phyloP scores from a whole-genome alignment of 306 rosid species.

The Potentilla sterilis region DNA sequence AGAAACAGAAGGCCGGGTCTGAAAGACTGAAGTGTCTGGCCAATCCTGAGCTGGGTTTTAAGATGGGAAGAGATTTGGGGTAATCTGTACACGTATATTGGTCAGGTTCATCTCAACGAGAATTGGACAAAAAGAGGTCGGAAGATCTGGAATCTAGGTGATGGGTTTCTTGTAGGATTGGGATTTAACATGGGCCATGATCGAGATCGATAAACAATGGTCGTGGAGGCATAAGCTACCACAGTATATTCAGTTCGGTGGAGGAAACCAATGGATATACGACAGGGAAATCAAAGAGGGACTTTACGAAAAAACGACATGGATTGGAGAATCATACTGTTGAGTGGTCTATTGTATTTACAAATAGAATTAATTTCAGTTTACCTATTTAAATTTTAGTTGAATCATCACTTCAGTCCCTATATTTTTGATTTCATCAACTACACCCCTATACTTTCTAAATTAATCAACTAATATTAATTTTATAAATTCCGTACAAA shows the following conservation, averaged over 20 bases:
- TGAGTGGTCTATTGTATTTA: not conserved
- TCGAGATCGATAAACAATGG: not conserved
- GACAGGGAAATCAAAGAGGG: not conserved
- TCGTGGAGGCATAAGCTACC: not conserved
- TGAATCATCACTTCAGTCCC: too few species aligned
- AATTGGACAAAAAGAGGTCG: not conserved
- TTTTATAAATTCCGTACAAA: too few species aligned
- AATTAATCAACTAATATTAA: too few species aligned
- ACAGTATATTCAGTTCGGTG: not conserved
- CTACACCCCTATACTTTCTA: too few species aligned
- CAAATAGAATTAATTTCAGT: too few species aligned
- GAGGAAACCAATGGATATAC: not conserved
- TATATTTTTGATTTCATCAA: too few species aligned
- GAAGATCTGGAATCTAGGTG: not conserved
- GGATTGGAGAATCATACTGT: not conserved
- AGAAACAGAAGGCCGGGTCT: not conserved
- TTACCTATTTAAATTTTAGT: too few species aligned
- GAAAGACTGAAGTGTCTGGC: not conserved
- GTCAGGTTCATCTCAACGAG: not conserved
- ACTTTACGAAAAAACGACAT: conserved; percentile 3
- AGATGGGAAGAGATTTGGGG: not conserved
- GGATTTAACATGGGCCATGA: not conserved
- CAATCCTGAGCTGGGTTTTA: not conserved
- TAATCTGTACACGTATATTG: not conserved
- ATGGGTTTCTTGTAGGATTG: not conserved